Evolutionary conservation across 805 yeast genomes (phyloP).

Genomic region (Ogataea trehalophila): DNA sequence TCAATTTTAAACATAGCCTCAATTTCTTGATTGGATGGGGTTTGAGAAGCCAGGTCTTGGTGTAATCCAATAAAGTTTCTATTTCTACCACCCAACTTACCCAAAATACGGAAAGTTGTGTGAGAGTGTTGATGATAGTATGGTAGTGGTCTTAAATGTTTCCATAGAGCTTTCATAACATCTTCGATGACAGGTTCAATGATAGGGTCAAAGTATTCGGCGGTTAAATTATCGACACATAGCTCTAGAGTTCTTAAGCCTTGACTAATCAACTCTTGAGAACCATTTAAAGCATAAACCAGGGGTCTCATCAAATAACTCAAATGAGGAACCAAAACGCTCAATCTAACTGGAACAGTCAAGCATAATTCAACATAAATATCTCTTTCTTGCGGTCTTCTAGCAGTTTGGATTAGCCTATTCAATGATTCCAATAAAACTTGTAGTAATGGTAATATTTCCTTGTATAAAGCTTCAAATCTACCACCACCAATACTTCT

Average conservation of each 20-base stretch:
- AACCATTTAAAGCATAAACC: slow-evolving; percentile 83
- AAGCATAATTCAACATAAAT: slow-evolving; percentile 91
- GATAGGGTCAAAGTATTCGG: slow-evolving; percentile 95
- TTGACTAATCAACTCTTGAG: slow-evolving; percentile 88
- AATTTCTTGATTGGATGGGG: slow-evolving; percentile 57
- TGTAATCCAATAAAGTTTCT: slow-evolving; percentile 80
- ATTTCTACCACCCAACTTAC: slow-evolving; percentile 95
- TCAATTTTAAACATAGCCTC: slow-evolving; percentile 65
- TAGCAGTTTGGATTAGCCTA: slow-evolving; percentile 73
- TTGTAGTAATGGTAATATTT: slow-evolving; percentile 86
- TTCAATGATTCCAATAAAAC: slow-evolving; percentile 81
- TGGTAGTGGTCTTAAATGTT: slow-evolving; percentile 85
- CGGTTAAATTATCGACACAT: slow-evolving; percentile 93
- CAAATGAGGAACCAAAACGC: slow-evolving; percentile 90
- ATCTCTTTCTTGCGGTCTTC: slow-evolving; percentile 87
- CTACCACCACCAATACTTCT: slow-evolving; percentile 96
- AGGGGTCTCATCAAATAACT: slow-evolving; percentile 86
- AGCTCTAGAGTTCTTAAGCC: slow-evolving; percentile 92
- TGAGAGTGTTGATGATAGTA: slow-evolving; percentile 94
- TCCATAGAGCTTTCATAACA: slow-evolving; percentile 90
- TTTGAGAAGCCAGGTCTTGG: slow-evolving; percentile 51
- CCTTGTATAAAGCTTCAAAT: slow-evolving; percentile 87
- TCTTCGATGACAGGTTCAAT: slow-evolving; percentile 95
- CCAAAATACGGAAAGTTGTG: slow-evolving; percentile 86
- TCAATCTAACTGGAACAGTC: slow-evolving; percentile 91